Evolutionary conservation across 352 stramenopile species (phyloP), one percentile per base, ranked within the genome.

Genomic region (Phytophthora citricola): DNA sequence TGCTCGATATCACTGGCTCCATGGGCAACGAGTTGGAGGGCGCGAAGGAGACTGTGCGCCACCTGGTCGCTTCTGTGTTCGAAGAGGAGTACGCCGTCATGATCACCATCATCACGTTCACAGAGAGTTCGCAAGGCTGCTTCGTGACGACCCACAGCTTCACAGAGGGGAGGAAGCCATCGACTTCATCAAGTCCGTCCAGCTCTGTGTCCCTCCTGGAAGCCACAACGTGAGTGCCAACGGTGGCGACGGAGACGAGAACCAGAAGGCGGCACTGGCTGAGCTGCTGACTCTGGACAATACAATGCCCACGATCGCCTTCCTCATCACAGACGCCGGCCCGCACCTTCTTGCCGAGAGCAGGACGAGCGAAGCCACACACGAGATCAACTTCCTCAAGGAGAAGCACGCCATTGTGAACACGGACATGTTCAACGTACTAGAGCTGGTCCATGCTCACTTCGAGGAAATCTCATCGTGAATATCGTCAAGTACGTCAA

Each of bases 101-200:
- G 67, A 77, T 92, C 63, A 92, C 83, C 26, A 78, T 90, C 69
- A 79, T 92, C 77, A 92, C 83, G 5, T 92, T 90, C 63, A 92
- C 81, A 0, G 83, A 90, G 59, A 63, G 67, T 50, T 38, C 51
- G 14, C 64, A 66, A 17, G 81, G 79, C 39, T 92, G 81, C 60
- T 92, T 76, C 66, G 69, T 90, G 48, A 88, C 83, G 34, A 78
- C 72, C 56, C 57, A 90, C 63, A 85, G 71, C 53, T 92, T 92
- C 75, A 76, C 71, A 2, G 66, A 89, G n/a, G 83, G 31, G 57
- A 59, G 0, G 66, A 76, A 24, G 83, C 83, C 17, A 67, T 53
- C 5, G 14, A 31, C 24, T 91, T 85, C 54, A 78, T 88, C 50
- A 46, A 58, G 3, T 67, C 54, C 0, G 75, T 89, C 49, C 43